Evolutionary conservation across 495 filamentous ascomycete species (phyloP), one percentile per base, ranked within the genome.

Genomic region (Penicillium macrosclerotiorum): DNA sequence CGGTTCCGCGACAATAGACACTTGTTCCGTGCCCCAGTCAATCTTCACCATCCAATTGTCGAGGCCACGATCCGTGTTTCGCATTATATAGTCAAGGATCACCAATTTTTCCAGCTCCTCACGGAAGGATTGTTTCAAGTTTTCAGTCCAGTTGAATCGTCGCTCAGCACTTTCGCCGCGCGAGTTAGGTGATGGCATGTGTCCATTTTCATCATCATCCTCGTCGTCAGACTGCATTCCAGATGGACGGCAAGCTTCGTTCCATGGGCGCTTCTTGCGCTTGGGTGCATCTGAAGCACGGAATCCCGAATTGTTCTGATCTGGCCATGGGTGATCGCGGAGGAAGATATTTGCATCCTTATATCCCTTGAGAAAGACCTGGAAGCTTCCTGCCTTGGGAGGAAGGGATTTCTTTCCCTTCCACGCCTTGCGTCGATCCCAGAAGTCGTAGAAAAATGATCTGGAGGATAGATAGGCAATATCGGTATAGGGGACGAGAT

Each of bases 1-100:
- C 17, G 89, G 89, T 14, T 96, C 89, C 1, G 88, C 86, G 27
- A 86, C 82, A 36, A 98, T 89, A 8, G 85, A 88, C 9, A 90
- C 92, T 58, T 87, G 76, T 55, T 93, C 79, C 17, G 77, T 84
- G 35, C 86, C 76, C 79, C 80, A 88, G 61, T 97, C 90, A 18
- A 99, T 88, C 58, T 86, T 92, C 54, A 99, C 89, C 93, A 99
- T 99, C 93, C 93, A 99, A 49, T 99, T 99, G 64, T 99, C 93
- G 48, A 96, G 71, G 8, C 93, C 93, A 67, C 93, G 79, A 63
- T 99, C 93, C 3, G 93, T 99, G 60, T 99, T 99, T 17, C 93
- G 82, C 93, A 99, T 99, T 38, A 99, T 95, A 55, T 99, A 99
- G 67, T 99, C 93, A 57, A 99, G 62, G 55, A 99, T 94, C 9